Evolutionary conservation across 495 filamentous ascomycete species (phyloP).

Genomic region (Hypoxylon trugodes): DNA sequence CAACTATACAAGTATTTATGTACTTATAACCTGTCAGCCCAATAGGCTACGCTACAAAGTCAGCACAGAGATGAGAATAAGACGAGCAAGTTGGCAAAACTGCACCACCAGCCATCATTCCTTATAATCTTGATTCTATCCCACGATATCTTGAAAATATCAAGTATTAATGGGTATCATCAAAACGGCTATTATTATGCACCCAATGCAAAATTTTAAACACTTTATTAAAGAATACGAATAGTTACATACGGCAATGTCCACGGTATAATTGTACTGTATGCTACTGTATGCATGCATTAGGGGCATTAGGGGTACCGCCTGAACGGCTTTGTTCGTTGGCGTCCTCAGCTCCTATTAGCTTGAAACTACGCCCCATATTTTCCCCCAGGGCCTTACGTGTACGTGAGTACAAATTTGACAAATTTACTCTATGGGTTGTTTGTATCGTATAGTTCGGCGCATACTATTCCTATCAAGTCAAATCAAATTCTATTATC

Average conservation of each 20-base stretch:
- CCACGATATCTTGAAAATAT: neutral
- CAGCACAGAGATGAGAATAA: conserved; percentile 30
- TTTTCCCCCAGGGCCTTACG: conserved; percentile 26
- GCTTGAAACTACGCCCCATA: conserved; percentile 32
- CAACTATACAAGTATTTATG: no score
- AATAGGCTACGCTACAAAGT: conserved; percentile 21
- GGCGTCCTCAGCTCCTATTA: conserved; percentile 33
- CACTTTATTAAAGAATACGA: conserved; percentile 12
- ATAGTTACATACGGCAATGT: neutral
- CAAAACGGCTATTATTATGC: neutral
- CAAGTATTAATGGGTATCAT: neutral
- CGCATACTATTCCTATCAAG: neutral
- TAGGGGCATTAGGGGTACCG: no score
- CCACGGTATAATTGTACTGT: conserved; percentile 8
- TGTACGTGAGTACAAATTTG: conserved; percentile 27
- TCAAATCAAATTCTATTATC: neutral
- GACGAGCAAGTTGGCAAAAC: neutral
- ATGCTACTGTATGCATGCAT: neutral
- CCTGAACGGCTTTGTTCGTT: no score
- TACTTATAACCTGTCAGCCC: conserved; percentile 24
- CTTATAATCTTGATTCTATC: neutral
- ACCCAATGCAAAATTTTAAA: neutral
- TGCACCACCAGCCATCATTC: neutral
- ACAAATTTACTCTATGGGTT: neutral
- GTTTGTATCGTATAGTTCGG: conserved; percentile 1